A percentile compares a stretch with the other conserved stretches of the same genome.
Conservation (phyloP, 768 basidiomycete genomes). For the Amanita muscaria region DNA sequence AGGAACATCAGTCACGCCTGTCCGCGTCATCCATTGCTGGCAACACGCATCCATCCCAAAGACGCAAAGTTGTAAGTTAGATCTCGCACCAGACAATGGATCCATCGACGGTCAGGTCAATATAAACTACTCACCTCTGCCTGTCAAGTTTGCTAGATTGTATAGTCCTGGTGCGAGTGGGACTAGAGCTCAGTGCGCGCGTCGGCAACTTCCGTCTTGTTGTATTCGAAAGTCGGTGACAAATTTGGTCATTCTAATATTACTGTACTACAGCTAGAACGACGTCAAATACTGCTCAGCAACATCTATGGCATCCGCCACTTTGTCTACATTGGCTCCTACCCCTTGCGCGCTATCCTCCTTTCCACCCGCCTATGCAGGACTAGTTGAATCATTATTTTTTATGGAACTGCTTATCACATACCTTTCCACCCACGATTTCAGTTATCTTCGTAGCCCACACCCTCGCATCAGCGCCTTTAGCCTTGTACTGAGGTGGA, state of each 20-base stretch:
- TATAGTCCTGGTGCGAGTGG: no score
- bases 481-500: conserved; percentile 44
- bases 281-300: conserved; percentile 37
- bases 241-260: background rate
- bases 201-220: conserved; percentile 1
- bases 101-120: background rate
- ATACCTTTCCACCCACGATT: conserved; percentile 85
- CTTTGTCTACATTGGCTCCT: conserved; percentile 53
- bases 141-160: background rate
- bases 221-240: background rate
- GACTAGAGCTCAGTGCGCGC: no score
- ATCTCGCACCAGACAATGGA: background rate
- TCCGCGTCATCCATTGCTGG: conserved; percentile 11
- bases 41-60: conserved; percentile 14
- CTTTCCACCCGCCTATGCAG: conserved; percentile 81
- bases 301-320: conserved; percentile 56
- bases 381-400: background rate
- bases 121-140: background rate
- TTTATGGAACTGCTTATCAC: conserved; percentile 11
- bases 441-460: conserved; percentile 80
- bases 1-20: conserved; percentile 10
- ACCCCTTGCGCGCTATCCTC: conserved; percentile 89
- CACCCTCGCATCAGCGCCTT: conserved; percentile 72
- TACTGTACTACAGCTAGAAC: background rate
- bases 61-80: background rate